Base-by-base conservation (phyloP, 2,329 filamentous ascomycete species). In the Arthrobotrys musiformis region DNA sequence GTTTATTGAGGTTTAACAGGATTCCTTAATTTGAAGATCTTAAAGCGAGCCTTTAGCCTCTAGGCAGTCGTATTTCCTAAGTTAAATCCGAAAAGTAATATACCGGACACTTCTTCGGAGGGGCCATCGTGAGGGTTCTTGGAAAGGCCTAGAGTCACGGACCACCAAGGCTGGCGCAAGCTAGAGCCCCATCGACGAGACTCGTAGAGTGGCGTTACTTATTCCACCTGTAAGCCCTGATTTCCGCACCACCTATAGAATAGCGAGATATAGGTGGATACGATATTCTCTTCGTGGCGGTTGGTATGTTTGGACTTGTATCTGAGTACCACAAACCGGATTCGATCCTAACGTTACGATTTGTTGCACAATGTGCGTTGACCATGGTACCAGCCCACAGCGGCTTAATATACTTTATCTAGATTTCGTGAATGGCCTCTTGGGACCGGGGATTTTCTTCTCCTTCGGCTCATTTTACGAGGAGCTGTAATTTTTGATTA, bases 361-460 rank as follows among this genome's bases (percentile, higher is more conserved):
- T 50, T 73, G 69, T 73, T 73, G 69, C 52, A 68, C 70, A 75
- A 68, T 75, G 37, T 75, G 70, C 50, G 62, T 75, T 75, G 68
- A 19, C 37, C 69, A 64, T 28, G 15, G 13, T n/a, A 22, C 42
- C 17, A 6, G n/a, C 52, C 19, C 33, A 37, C 7, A 6, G 19
- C 4, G 5, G 40, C n/a, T n/a, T n/a, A n/a, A n/a, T n/a, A n/a
- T n/a, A n/a, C n/a, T n/a, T n/a, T n/a, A 19, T 40, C 30, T 46
- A 22, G n/a, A 46, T 46, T 30, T 24, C 40, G 15, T 56, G n/a
- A 37, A 30, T n/a, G 13, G 9, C 40, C 58, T 35, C 30, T 13
- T 46, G 37, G 22, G 42, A n/a, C 54, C 33, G 54, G 54, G 33
- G 54, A 58, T 37, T 58, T 58, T 19, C 40, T 40, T 35, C 5